Conservation (phyloP, 371 early-diverging fungal species). For the Saksenaea vasiformis region DNA sequence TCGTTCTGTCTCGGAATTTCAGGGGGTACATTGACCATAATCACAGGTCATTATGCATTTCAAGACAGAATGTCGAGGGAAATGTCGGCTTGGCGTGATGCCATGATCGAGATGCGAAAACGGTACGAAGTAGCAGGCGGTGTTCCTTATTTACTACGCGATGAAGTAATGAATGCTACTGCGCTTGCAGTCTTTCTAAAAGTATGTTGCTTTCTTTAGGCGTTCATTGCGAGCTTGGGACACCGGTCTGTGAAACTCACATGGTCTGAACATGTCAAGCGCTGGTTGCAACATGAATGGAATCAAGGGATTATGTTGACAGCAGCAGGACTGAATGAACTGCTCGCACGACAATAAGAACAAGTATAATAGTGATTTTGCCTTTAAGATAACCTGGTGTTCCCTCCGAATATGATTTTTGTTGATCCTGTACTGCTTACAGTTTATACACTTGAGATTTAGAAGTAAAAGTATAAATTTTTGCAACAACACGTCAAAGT, state of each 20-base stretch:
- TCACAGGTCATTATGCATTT: conserved; percentile 10
- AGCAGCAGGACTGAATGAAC: conserved; percentile 8
- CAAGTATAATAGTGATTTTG: no score
- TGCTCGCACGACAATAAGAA: conserved; percentile 6
- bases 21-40: conserved; percentile 10
- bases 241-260: conserved; percentile 3
- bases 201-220: neutral
- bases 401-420: no score
- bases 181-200: neutral
- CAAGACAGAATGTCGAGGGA: conserved; percentile 4
- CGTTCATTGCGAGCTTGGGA: conserved; percentile 7
- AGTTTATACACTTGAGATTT: no score
- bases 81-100: conserved; percentile 9
- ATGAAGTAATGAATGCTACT: conserved; percentile 9
- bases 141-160: conserved; percentile 21
- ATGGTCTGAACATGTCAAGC: conserved; percentile 7
- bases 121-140: conserved; percentile 20
- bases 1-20: conserved; percentile 17
- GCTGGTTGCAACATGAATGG: conserved; percentile 16
- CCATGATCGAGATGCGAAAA: conserved; percentile 14
- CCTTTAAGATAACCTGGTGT: no score
- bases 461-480: no score
- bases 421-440: no score
- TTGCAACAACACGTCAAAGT: no score
- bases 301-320: neutral